Base-by-base conservation (phyloP, 1,284 basidiomycete species). In the Microbotryomycetes sp. region DNA sequence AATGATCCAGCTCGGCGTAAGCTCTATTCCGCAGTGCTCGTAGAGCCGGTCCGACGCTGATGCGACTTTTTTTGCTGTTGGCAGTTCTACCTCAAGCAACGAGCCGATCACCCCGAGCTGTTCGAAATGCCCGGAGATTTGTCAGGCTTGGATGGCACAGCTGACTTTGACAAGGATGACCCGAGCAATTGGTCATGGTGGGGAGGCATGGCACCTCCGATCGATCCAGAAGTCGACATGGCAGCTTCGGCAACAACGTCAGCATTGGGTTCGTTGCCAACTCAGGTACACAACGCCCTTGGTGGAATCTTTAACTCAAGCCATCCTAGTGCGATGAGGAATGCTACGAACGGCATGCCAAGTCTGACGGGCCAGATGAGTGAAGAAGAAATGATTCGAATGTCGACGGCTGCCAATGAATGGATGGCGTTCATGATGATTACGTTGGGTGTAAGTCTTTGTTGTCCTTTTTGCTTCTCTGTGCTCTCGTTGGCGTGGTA, bases 1-100 rank as follows among this genome's bases (percentile, higher is more conserved):
- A 0, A 80, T 99, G 60, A 92, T 98, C 67, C 90, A 92, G 51
- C 59, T 69, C 22, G 67, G 67, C 49, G 66, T 67, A 42, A 29
- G 63, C 56, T 22, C 4, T 15, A 12, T 3, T 16, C 28, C 26
- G 9, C 15, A 4, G 22, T 22, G 19, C 42, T 9, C n/a, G 28
- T 5, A 5, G 9, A 4, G 7, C 26, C 7, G 2, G 4, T 4
- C 53, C 47, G 31, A 48, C 56, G 4, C 42, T 54, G 9, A 0
- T 26, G 0, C 1, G 1, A 28, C 31, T 2, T n/a, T 22, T 9
- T 22, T 6, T 58, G 4, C 15, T 42, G 6, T 22, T 6, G 22
- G 9, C 60, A 67, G 66, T 68, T 68, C 62, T 68, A 68, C 49
- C 58, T 68, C 25, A 68, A 66, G 51, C 64, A 68, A 22, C 64